phyloP scores from a whole-genome alignment of 345 rosid species.

The Durio zibethinus region DNA sequence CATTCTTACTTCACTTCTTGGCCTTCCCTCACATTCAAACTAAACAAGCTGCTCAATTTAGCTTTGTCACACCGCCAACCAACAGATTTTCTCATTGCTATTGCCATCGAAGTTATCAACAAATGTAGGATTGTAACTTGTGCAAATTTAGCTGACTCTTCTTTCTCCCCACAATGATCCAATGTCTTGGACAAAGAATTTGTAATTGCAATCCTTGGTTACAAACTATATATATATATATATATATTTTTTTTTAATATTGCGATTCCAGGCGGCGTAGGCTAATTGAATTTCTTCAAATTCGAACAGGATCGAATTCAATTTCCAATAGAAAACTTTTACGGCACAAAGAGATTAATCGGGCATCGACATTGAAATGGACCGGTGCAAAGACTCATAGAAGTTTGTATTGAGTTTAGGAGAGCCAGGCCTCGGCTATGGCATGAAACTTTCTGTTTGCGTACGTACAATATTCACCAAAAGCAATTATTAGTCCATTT shows the following conservation, averaged over 20 bases:
- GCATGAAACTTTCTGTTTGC: neutral
- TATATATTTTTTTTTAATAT: no score
- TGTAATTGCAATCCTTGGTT: neutral
- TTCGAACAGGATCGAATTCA: neutral
- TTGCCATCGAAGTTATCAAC: neutral
- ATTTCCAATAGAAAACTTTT: neutral
- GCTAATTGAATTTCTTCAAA: no score
- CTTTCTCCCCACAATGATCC: neutral
- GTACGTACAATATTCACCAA: neutral
- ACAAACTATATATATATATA: neutral
- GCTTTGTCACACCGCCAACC: slow-evolving; percentile 15
- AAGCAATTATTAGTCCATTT: slow-evolving; percentile 4
- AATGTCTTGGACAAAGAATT: neutral
- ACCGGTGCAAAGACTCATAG: neutral
- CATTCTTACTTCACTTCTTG: slow-evolving; percentile 11
- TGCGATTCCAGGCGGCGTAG: no score
- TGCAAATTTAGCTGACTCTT: neutral
- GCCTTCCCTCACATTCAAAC: slow-evolving; percentile 9
- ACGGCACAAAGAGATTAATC: neutral
- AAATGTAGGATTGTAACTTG: neutral
- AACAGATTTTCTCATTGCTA: neutral
- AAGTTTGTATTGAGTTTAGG: neutral
- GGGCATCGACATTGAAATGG: neutral
- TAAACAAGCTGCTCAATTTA: neutral
- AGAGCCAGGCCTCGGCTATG: neutral